Conservation (phyloP, 306 rosid genomes). For the Amphicarpaea edgeworthii region DNA sequence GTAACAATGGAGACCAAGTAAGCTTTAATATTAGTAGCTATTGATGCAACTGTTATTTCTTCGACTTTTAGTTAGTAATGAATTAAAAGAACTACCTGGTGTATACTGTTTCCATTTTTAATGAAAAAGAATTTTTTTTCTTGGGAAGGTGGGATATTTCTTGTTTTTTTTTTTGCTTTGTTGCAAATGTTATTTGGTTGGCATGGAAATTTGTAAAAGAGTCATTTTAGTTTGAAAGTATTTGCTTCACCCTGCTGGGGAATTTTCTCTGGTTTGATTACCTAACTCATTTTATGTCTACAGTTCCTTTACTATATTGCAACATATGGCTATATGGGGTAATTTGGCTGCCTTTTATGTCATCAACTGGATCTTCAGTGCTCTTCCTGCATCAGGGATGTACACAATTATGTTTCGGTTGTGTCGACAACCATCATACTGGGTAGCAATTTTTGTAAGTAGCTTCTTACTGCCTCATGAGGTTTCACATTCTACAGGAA, state of each 20-base stretch:
- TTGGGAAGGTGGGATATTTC: neutral
- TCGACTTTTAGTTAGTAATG: conserved; percentile 5
- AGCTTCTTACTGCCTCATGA: conserved; percentile 9
- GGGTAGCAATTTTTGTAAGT: conserved; percentile 89
- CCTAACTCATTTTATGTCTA: conserved; percentile 48
- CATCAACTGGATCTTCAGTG: conserved; percentile 91
- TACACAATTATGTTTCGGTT: conserved; percentile 93
- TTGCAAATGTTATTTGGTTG: conserved; percentile 23
- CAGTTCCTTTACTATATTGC: conserved; percentile 94
- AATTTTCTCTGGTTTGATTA: conserved; percentile 38
- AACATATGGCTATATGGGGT: conserved; percentile 95
- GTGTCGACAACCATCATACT: conserved; percentile 87
- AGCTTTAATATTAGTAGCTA: conserved; percentile 46
- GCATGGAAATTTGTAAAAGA: neutral
- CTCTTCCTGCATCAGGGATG: conserved; percentile 96
- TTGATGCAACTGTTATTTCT: conserved; percentile 25
- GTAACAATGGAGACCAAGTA: conserved; percentile 94
- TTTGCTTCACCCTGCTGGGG: conserved; percentile 24
- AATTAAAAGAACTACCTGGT: conserved; percentile 20
- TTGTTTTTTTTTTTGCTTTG: conserved; percentile 13
- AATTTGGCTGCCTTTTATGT: conserved; percentile 82
- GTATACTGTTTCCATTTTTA: conserved; percentile 34
- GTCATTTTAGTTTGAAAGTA: conserved; percentile 21
- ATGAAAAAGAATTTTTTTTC: neutral
- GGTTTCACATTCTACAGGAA: conserved; percentile 18